A percentile compares a stretch with the other conserved stretches of the same genome.
These are phyloP conservation scores for Macaranga tanarius DNA, from an alignment of 441 rosid genomes.

Conservation along the genomic window DNA sequence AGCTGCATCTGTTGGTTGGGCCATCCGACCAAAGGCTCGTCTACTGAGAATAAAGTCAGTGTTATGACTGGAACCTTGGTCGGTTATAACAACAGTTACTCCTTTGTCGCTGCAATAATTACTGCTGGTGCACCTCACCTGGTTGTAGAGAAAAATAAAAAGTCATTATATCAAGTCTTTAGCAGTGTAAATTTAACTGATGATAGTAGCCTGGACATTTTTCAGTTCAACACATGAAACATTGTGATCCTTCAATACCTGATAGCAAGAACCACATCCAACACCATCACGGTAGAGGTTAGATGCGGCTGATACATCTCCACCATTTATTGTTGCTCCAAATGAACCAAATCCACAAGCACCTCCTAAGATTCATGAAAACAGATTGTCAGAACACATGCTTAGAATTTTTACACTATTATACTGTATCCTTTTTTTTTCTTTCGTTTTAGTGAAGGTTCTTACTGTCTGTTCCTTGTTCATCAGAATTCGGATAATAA, in stretches of 20 bases:
- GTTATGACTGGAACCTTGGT: slow-evolving; percentile 47
- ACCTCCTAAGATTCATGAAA: slow-evolving; percentile 38
- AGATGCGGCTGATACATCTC: slow-evolving; percentile 66
- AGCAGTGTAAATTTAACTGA: not conserved
- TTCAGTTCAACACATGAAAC: not conserved
- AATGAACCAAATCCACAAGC: slow-evolving; percentile 68
- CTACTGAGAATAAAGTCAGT: slow-evolving; percentile 62
- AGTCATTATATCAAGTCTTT: not conserved
- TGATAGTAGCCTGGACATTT: not conserved
- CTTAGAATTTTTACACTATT: not conserved
- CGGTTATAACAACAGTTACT: slow-evolving; percentile 51
- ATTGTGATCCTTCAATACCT: slow-evolving; percentile 34
- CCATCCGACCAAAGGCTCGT: slow-evolving; percentile 55
- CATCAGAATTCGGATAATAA: slow-evolving; percentile 52
- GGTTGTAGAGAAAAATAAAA: not conserved
- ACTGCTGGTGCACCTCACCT: slow-evolving; percentile 63
- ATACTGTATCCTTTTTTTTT: not conserved
- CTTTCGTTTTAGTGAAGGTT: not conserved
- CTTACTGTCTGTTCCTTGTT: slow-evolving; percentile 59
- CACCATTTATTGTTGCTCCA: slow-evolving; percentile 62
- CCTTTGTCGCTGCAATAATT: slow-evolving; percentile 54
- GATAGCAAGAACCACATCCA: slow-evolving; percentile 82
- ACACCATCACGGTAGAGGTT: slow-evolving; percentile 58
- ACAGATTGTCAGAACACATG: slow-evolving; percentile 19
- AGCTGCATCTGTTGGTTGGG: slow-evolving; percentile 51